Evolutionary conservation across 2,329 filamentous ascomycete genomes (phyloP), one percentile per base, ranked within the genome.

Genomic region (Pseudocercospora eumusae): DNA sequence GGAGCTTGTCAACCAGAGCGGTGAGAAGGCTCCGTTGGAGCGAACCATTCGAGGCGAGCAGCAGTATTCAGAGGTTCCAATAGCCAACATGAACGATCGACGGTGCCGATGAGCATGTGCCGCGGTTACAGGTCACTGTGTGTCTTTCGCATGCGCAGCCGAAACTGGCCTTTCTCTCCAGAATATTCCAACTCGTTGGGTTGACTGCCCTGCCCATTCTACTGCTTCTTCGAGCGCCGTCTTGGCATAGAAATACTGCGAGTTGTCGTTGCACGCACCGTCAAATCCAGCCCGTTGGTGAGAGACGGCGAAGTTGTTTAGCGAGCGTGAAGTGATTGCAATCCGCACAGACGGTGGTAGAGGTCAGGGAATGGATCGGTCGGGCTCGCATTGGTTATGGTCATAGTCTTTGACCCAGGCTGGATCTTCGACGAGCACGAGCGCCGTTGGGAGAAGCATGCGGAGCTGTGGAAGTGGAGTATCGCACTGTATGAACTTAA

Each of bases 1-100:
- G 15, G 31, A 44, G 18, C 53, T 56, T 56, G 53, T 56, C 8
- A 44, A 56, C 31, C 20, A 44, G 13, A 56, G 53, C 25, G 36
- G 27, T 15, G 53, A 56, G 15, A 31, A 28, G 20, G 47, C 20
- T 28, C 21, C 31, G 7, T 18, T 52, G 21, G 47, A 52, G 47
- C 31, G 20, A 13, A 52, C 47, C 23, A 52, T 52, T 52, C 23
- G 11, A 25, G 47, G 23, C 2, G 44, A 25, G 23, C 44, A 21
- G 44, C 13, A 47, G 10, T 47, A 5, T 23, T 47, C 21, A 4
- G 11, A 23, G 18, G 15, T 18, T 5, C 15, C 36, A 15, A 7
- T 8, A n/a, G 4, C 36, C 7, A n/a, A 18, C n/a, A n/a, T 5
- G 15, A 40, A 8, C 10, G 36, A 18, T 40, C n/a, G 15, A 18